Base-by-base conservation (phyloP, 345 rosid genomes). In the Lumnitzera littorea region DNA sequence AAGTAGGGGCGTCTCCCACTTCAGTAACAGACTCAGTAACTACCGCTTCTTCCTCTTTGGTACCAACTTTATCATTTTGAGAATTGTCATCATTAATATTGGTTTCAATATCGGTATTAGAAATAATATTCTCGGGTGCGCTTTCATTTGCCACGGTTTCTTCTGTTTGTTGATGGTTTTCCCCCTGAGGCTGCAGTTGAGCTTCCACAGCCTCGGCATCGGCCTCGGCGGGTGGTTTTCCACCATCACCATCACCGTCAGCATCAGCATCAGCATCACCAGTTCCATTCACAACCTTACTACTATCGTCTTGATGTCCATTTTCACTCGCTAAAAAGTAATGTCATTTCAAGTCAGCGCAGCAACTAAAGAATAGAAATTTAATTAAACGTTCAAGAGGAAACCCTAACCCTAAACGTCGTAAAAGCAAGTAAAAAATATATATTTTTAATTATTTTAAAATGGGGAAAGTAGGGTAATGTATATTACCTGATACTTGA, bases 401-500 rank as follows among this genome's bases (percentile, higher is more conserved):
- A 36, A 36, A 36, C 9, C 43, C 43, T 36, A 36, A 36, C 43
- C 43, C 43, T 36, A 36, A 11, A 2, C 51, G 20, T 12, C 16
- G 17, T 24, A 11, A 13, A 15, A 25, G 12, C 48, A 17, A 48
- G 25, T 36, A 59, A 46, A 15, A 24, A n/a, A n/a, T 20, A 43
- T 23, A 23, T 54, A 15, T 29, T 15, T 2, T 15, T 15, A 24
- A 52, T 53, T 51, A 8, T 36, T 20, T 7, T 27, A 15, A 4
- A 1, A 50, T 49, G 51, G 48, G 7, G 52, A 48, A 57, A 51
- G 53, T 15, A 43, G 47, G 51, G 46, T 49, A 13, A 36, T 58
- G 51, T 4, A 2, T 52, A 41, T 50, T 71, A 86, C 91, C 96
- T 70, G 76, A 68, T 15, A 62, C 80, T 36, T 80, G 72, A 3